Evolutionary conservation across 805 yeast genomes (phyloP).

Genomic region (Saccharomycopsis vini): DNA sequence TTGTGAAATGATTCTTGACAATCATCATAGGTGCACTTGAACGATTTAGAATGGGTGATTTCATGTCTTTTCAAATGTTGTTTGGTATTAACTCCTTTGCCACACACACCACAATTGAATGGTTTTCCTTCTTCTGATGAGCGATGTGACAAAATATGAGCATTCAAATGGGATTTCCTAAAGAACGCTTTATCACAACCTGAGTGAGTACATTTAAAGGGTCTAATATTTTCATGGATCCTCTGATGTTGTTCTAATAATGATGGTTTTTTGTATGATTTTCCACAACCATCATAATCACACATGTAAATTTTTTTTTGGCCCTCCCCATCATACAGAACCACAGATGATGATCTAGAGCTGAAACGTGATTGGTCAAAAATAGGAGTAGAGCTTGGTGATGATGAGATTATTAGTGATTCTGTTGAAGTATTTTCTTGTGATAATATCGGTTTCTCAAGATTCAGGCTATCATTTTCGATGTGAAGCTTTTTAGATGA

Average conservation of each 20-base stretch:
- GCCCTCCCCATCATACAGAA: not conserved
- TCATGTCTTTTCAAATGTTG: conserved; percentile 85
- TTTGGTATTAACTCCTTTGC: conserved; percentile 68
- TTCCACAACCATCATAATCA: conserved; percentile 55
- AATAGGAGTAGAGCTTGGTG: not conserved
- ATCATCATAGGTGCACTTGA: conserved; percentile 47
- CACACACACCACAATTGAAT: conserved; percentile 61
- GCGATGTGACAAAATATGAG: conserved; percentile 61
- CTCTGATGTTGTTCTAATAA: conserved; percentile 74
- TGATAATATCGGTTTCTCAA: too few relatives aligned
- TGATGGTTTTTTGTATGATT: conserved; percentile 74
- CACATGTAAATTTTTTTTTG: conserved; percentile 35
- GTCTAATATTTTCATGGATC: conserved; percentile 70
- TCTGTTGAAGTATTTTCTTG: too few relatives aligned
- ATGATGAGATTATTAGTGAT: not conserved
- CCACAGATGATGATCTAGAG: not conserved
- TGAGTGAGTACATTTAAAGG: conserved; percentile 49
- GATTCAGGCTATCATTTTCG: too few relatives aligned
- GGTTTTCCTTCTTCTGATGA: conserved; percentile 46
- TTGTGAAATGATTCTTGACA: conserved; percentile 66
- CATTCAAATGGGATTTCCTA: conserved; percentile 70
- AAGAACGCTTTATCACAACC: conserved; percentile 59
- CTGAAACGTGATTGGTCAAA: not conserved
- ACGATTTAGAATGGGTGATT: conserved; percentile 65
- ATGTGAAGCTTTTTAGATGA: too few relatives aligned